Base-by-base conservation (phyloP, 1,139 yeast species). In the Blastobotrys apis region DNA sequence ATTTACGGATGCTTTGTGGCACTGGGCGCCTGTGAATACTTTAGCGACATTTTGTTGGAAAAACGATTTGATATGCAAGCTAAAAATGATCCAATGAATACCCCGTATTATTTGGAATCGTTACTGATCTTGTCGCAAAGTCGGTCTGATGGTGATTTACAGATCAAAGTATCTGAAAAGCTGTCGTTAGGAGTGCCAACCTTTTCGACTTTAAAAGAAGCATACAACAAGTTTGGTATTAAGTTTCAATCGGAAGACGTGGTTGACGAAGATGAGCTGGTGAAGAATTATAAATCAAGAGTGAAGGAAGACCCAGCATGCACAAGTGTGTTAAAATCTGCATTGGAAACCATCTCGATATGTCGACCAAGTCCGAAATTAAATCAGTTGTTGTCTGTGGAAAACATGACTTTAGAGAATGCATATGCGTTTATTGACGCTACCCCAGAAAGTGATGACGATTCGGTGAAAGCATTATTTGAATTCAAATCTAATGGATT, bases 361-460 rank as follows among this genome's bases (percentile, higher is more conserved):
- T 44, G 51, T 21, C 35, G 51, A 2, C 62, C 71, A 6, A 79
- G 84, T 21, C 51, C 57, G 0, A 54, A 47, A 4, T 56, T 86
- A n/a, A 54, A 53, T 5, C 63, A 68, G 17, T 80, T 67, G 50
- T 60, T 84, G 32, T 71, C 69, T 3, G 67, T 72, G 25, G 90
- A 84, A 55, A 73, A 84, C 2, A 59, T 78, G 44, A 77, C 77
- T 10, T 52, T 77, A 4, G 54, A 60, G 3, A 73, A 80, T 43
- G 92, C 95, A 0, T 75, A 81, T 53, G 70, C 71, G 1, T 72
- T 72, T 23, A 64, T 86, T 47, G 81, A 77, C 22, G 74, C 82
- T 32, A 83, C 78, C 51, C 79, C 77, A 27, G 71, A 78, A 4
- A 81, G 85, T 5, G 92, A 84, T 57, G 94, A 84, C 57, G 94